Base-by-base conservation (phyloP, 139 green algal genomes). In the Ulvella scutata region DNA sequence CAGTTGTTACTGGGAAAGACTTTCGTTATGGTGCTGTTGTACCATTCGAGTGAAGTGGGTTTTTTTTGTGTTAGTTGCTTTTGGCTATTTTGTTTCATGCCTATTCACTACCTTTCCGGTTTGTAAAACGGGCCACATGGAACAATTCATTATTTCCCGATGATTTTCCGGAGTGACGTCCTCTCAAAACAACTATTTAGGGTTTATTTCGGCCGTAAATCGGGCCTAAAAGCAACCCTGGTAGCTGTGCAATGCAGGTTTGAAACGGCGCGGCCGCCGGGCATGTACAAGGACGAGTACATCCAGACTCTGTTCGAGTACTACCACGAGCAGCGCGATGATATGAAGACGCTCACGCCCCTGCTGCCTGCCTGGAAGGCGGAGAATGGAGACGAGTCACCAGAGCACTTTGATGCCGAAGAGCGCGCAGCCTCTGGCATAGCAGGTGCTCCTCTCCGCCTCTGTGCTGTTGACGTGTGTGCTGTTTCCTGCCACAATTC, bases 211-310 rank as follows among this genome's bases (percentile, higher is more conserved):
- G n/a, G n/a, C n/a, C n/a, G n/a, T n/a, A n/a, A n/a, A n/a, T n/a
- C n/a, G n/a, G n/a, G n/a, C n/a, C n/a, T n/a, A 43, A 77, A 26
- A 72, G 67, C 38, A 83, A 81, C 38, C 80, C 35, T 3, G 79
- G 90, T 17, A 74, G 78, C 21, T 77, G 91, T 3, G 80, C 79
- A 0, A 10, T 97, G 3, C 37, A 75, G 13, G 10, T 99, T 99
- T 81, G 83, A 87, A 0, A 51, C 79, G n/a, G 40, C 75, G 3
- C 86, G 94, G 0, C 78, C 87, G 0, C 93, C 93, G 1, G 94
- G 94, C 74, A 98, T 99, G 77, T 99, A 99, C 86, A 99, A 99
- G 86, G 76, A 90, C 43, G 87, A 92, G 37, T 98, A 99, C 82
- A 88, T 98, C 35, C 79, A 85, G 20, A 74, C 88, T 59, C 87